phyloP scores from a whole-genome alignment of 768 basidiomycete species.

The Pisolithus orientalis region DNA sequence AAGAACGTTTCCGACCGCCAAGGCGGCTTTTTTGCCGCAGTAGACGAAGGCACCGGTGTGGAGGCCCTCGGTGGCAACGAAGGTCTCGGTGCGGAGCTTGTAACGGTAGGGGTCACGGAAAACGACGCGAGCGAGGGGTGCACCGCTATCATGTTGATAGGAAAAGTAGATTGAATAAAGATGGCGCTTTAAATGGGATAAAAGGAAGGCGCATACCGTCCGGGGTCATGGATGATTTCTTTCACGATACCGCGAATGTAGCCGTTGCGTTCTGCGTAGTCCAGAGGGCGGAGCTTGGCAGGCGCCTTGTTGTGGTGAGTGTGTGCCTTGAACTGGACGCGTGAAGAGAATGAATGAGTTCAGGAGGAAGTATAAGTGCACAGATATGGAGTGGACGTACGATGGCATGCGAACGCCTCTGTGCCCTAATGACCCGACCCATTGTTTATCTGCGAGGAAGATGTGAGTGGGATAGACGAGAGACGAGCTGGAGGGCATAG shows the following conservation, averaged over 20 bases:
- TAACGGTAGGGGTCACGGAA: slow-evolving; percentile 99
- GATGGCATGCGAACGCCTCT: slow-evolving; percentile 88
- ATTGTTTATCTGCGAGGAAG: slow-evolving; percentile 51
- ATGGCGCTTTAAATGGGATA: not conserved
- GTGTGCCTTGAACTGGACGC: slow-evolving; percentile 86
- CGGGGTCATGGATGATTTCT: slow-evolving; percentile 99
- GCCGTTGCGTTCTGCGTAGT: slow-evolving; percentile 97
- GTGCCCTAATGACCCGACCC: slow-evolving; percentile 91
- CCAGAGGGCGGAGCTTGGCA: slow-evolving; percentile 89
- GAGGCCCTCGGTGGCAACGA: slow-evolving; percentile 97
- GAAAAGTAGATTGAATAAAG: not conserved
- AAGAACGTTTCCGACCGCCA: slow-evolving; percentile 95
- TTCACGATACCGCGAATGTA: slow-evolving; percentile 98
- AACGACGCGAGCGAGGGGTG: slow-evolving; percentile 96
- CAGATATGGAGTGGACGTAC: slow-evolving; percentile 42
- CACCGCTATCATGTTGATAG: slow-evolving; percentile 56
- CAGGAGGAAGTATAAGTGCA: not conserved
- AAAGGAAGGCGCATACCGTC: slow-evolving; percentile 61
- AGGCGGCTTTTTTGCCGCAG: slow-evolving; percentile 94
- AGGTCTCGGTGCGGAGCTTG: slow-evolving; percentile 97
- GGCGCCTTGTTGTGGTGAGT: slow-evolving; percentile 93
- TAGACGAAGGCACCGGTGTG: slow-evolving; percentile 99
- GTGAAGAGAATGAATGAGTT: not conserved
- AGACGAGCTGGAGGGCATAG: not conserved
- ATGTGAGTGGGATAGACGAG: slow-evolving; percentile 1